Conservation (phyloP, 2,329 filamentous ascomycete genomes). For the Cordyceps fumosorosea region DNA sequence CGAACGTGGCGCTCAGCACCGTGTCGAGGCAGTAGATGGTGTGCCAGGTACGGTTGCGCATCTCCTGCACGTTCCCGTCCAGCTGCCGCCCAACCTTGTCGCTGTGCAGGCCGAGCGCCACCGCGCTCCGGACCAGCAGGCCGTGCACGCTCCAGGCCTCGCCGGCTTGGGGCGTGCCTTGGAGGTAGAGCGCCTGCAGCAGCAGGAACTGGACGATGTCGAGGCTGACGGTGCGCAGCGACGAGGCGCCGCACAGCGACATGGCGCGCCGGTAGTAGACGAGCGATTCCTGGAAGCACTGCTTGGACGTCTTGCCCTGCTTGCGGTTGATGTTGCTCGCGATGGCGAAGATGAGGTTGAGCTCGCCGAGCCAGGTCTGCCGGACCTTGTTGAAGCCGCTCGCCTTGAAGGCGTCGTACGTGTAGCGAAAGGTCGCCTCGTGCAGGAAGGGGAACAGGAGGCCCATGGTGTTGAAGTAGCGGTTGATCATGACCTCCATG, state of each 20-base stretch:
- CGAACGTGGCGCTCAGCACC: constrained; percentile 43
- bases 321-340: constrained; percentile 30
- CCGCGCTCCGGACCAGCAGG: constrained; percentile 42
- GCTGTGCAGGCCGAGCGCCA: constrained; percentile 46
- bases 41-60: constrained; percentile 40
- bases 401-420: constrained; percentile 16
- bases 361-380: constrained; percentile 42
- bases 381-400: constrained; percentile 28
- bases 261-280: constrained; percentile 38
- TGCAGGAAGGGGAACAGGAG: constrained; percentile 26
- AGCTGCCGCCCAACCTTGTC: constrained; percentile 29
- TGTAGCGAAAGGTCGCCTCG: constrained; percentile 20
- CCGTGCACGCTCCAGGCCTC: constrained; percentile 50
- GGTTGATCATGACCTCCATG: constrained; percentile 17
- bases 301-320: constrained; percentile 23
- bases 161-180: constrained; percentile 46
- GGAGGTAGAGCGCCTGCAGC: constrained; percentile 43
- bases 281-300: constrained; percentile 34
- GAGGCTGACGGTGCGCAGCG: constrained; percentile 34
- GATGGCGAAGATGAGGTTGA: constrained; percentile 46
- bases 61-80: constrained; percentile 37
- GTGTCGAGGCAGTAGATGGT: constrained; percentile 24
- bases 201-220: constrained; percentile 45
- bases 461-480: constrained; percentile 24
- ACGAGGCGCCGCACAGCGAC: constrained; percentile 35